phyloP scores from a whole-genome alignment of 495 filamentous ascomycete species.

The Talaromyces proteolyticus region DNA sequence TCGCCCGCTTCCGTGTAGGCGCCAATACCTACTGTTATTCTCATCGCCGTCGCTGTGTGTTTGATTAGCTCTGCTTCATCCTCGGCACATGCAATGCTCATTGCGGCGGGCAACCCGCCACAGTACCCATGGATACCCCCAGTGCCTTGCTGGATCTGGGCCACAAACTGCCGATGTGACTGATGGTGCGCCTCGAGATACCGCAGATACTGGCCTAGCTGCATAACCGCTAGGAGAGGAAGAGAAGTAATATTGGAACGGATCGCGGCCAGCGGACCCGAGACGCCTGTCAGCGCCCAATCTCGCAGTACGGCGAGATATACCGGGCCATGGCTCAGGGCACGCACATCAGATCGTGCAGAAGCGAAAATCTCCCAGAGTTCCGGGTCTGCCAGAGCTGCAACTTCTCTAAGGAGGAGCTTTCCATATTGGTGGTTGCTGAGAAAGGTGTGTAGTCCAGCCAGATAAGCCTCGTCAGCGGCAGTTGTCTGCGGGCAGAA shows the following conservation, averaged over 20 bases:
- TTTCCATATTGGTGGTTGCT: no score
- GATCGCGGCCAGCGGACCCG: conserved; percentile 6
- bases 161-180: not conserved
- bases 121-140: not conserved
- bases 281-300: conserved; percentile 11
- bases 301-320: conserved; percentile 7
- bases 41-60: not conserved
- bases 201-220: conserved; percentile 24
- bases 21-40: not conserved
- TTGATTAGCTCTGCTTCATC: not conserved
- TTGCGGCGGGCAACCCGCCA: not conserved
- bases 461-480: no score
- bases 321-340: conserved; percentile 8
- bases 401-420: no score
- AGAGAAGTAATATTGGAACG: conserved; percentile 24
- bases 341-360: conserved; percentile 9
- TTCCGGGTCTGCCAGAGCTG: no score
- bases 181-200: conserved; percentile 13
- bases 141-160: not conserved
- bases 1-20: not conserved
- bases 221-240: conserved; percentile 18
- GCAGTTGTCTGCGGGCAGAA: no score
- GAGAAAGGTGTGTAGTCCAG: no score
- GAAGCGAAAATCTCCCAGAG: conserved; percentile 9
- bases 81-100: not conserved